Evolutionary conservation across 2,329 filamentous ascomycete species (phyloP).

Genomic region (Sporothrix variecibatus): DNA sequence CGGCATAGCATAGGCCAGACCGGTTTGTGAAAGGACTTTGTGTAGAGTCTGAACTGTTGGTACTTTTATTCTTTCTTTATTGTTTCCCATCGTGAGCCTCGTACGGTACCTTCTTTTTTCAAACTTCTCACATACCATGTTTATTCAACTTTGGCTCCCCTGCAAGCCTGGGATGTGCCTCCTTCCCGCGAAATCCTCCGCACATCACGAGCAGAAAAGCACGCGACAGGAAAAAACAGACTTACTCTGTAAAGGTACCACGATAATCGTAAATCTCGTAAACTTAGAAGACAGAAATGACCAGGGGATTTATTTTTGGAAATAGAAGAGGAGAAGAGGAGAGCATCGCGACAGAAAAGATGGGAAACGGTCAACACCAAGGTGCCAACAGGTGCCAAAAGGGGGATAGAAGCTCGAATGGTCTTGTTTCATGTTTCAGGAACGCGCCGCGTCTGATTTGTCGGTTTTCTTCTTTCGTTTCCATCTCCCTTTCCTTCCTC

Average conservation of each 20-base stretch:
- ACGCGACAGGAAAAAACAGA: background rate
- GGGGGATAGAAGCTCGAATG: background rate
- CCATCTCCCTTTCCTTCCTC: background rate
- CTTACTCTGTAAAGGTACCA: background rate
- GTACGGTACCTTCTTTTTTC: background rate
- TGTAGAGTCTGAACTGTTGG: background rate
- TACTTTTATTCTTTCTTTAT: background rate
- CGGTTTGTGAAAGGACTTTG: background rate
- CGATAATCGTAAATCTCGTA: background rate
- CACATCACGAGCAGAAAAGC: background rate
- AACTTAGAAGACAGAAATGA: background rate
- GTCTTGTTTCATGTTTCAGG: slow-evolving; percentile 23
- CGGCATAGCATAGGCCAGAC: background rate
- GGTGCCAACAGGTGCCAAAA: background rate
- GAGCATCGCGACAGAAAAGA: background rate
- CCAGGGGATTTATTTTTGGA: slow-evolving; percentile 16
- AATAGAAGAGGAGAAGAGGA: background rate
- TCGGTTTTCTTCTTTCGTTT: background rate
- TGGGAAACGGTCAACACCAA: background rate
- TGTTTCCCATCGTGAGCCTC: background rate
- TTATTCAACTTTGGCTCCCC: background rate
- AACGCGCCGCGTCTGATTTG: slow-evolving; percentile 16
- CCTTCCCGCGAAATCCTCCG: slow-evolving; percentile 6
- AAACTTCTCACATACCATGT: background rate
- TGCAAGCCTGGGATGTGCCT: background rate